Evolutionary conservation across 1,139 yeast species (phyloP).

Genomic region (Lodderomyces margitis): DNA sequence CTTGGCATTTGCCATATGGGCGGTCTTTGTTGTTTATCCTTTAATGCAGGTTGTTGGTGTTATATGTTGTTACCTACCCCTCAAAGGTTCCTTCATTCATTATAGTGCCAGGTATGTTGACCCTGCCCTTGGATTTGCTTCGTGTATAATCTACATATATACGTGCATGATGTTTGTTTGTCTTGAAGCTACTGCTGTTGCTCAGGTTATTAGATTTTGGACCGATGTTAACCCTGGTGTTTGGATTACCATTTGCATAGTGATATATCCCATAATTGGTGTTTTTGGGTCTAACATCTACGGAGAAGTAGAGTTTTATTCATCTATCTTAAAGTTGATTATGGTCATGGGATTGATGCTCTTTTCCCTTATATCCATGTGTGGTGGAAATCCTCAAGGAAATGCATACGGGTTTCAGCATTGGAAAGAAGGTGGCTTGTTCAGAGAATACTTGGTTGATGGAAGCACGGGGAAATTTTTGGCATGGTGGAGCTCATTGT

Average conservation of each 20-base stretch:
- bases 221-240: slow-evolving; percentile 38
- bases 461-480: slow-evolving; percentile 38
- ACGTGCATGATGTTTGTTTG: slow-evolving; percentile 39
- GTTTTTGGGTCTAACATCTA: slow-evolving; percentile 38
- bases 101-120: slow-evolving; percentile 39
- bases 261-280: slow-evolving; percentile 29
- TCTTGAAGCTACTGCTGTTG: slow-evolving; percentile 36
- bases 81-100: slow-evolving; percentile 39
- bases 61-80: slow-evolving; percentile 41
- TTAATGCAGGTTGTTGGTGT: slow-evolving; percentile 42
- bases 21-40: slow-evolving; percentile 37
- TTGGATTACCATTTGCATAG: slow-evolving; percentile 33
- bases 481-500: slow-evolving; percentile 34
- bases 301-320: slow-evolving; percentile 39
- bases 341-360: slow-evolving; percentile 41
- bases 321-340: slow-evolving; percentile 38
- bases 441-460: slow-evolving; percentile 28
- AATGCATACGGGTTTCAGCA: slow-evolving; percentile 40
- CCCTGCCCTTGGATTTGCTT: slow-evolving; percentile 41
- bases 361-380: slow-evolving; percentile 38
- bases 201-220: slow-evolving; percentile 38
- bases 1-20: slow-evolving; percentile 34
- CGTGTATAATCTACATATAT: slow-evolving; percentile 35
- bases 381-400: slow-evolving; percentile 37
- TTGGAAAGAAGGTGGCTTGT: slow-evolving; percentile 36